Evolutionary conservation across 768 basidiomycete genomes (phyloP).

Genomic region (Kwoniella sp.): DNA sequence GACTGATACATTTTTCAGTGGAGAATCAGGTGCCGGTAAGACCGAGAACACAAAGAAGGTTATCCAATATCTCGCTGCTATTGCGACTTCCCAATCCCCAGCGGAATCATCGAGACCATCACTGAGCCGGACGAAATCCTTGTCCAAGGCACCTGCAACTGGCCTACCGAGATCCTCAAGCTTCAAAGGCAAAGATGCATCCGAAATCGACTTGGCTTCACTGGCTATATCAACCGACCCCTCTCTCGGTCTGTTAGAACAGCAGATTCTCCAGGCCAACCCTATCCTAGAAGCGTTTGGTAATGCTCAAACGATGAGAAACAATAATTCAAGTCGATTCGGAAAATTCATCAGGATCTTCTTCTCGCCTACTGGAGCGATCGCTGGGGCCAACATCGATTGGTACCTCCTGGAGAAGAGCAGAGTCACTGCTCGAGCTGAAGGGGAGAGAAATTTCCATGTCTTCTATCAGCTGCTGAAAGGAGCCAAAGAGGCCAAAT

Average conservation of each 20-base stretch:
- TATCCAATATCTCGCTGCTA: conserved; percentile 97
- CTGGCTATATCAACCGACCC: conserved; percentile 12
- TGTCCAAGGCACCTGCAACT: conserved; percentile 48
- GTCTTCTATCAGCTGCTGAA: conserved; percentile 94
- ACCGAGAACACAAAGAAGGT: conserved; percentile 98
- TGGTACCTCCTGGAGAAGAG: conserved; percentile 99
- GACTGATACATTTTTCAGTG: conserved; percentile 60
- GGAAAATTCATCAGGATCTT: conserved; percentile 92
- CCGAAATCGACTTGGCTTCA: conserved; percentile 35
- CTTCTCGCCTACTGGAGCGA: conserved; percentile 89
- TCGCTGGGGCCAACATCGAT: conserved; percentile 96
- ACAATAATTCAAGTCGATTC: conserved; percentile 98
- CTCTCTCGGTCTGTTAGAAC: conserved; percentile 78
- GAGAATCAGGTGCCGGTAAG: conserved; percentile 98
- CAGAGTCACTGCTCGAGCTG: conserved; percentile 81
- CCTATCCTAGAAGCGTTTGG: conserved; percentile 97
- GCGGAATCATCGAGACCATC: conserved; percentile 58
- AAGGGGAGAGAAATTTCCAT: conserved; percentile 91
- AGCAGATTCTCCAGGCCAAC: conserved; percentile 96
- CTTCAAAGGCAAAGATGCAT: conserved; percentile 62
- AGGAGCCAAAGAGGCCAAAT: conserved; percentile 63
- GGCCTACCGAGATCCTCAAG: conserved; percentile 73
- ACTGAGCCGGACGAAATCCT: conserved; percentile 62
- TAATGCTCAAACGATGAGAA: conserved; percentile 96
- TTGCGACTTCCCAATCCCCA: conserved; percentile 61